Base-by-base conservation (phyloP, 441 rosid genomes). In the Gossypium lobatum region DNA sequence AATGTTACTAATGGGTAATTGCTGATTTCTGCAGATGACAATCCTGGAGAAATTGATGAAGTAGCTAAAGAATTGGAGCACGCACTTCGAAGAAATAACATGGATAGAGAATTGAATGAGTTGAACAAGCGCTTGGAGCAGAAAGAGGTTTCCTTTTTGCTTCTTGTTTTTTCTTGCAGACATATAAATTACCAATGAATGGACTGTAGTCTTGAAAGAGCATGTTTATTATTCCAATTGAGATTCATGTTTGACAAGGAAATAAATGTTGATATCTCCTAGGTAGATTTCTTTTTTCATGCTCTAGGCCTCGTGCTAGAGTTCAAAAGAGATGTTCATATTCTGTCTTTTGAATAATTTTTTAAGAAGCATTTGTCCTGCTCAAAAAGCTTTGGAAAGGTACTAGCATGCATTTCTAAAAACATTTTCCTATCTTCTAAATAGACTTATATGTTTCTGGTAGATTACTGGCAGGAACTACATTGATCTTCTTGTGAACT, bases 31-130 rank as follows among this genome's bases (percentile, higher is more conserved):
- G 73, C 79, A 84, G 90, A 80, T 79, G 89, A 54, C 73, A 69
- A 79, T 70, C 80, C 88, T 8, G 82, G 75, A 54, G 91, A 88
- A 74, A 80, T 85, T 70, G 93, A 84, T 78, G 89, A 83, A 83
- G 88, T 83, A 37, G 81, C 85, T 52, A 85, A 84, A 72, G 92
- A 89, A 82, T 89, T 88, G 87, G 92, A 86, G 81, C 92, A 89
- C 65, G 62, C 82, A 71, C 83, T 89, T 78, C 73, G 85, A 79
- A 83, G 74, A 39, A 85, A 84, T 82, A 83, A 81, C 66, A 82
- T 89, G 95, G 95, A 80, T 26, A 85, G 80, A 73, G 92, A 89
- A 80, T 77, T 89, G 80, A 80, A 79, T 48, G 95, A 89, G 77
- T 73, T 89, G 73, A 86, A 85, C 76, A 85, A 82, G 78, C 83